These are phyloP conservation scores for Andrographis paniculata DNA, from an alignment of 305 asterid genomes.

Conservation along the genomic window DNA sequence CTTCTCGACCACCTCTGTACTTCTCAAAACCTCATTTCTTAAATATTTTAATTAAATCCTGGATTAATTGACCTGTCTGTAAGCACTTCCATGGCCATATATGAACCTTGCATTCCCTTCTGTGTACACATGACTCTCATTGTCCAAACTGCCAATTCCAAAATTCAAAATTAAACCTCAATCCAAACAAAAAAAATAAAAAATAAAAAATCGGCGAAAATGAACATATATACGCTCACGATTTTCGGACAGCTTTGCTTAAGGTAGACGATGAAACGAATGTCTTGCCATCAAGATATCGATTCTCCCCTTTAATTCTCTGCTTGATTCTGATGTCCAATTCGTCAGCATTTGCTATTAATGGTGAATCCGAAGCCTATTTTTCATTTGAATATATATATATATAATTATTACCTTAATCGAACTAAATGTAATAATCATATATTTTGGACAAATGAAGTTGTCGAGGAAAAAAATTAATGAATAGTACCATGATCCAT, in stretches of 20 bases:
- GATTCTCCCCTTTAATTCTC: slow-evolving; percentile 68
- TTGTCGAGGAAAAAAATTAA: no score
- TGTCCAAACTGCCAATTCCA: slow-evolving; percentile 41
- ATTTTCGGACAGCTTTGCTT: slow-evolving; percentile 78
- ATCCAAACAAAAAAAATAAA: neutral
- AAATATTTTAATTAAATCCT: no score
- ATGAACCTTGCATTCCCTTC: slow-evolving; percentile 89
- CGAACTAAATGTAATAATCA: no score
- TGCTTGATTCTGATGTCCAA: slow-evolving; percentile 66
- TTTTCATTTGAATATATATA: neutral
- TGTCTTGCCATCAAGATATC: slow-evolving; percentile 81
- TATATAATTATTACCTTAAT: no score
- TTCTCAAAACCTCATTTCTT: no score
- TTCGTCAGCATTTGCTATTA: slow-evolving; percentile 41
- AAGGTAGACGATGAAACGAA: slow-evolving; percentile 75
- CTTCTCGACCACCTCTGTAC: no score
- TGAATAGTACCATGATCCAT: slow-evolving; percentile 83
- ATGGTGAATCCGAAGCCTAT: slow-evolving; percentile 74
- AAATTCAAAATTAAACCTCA: no score
- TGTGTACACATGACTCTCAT: slow-evolving; percentile 75
- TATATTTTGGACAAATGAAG: no score
- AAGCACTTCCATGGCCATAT: slow-evolving; percentile 58
- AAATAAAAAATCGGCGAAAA: neutral
- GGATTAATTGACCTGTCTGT: no score
- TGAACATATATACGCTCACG: slow-evolving; percentile 33